Evolutionary conservation across 805 yeast species (phyloP).

Genomic region (Danielia oregonensis): DNA sequence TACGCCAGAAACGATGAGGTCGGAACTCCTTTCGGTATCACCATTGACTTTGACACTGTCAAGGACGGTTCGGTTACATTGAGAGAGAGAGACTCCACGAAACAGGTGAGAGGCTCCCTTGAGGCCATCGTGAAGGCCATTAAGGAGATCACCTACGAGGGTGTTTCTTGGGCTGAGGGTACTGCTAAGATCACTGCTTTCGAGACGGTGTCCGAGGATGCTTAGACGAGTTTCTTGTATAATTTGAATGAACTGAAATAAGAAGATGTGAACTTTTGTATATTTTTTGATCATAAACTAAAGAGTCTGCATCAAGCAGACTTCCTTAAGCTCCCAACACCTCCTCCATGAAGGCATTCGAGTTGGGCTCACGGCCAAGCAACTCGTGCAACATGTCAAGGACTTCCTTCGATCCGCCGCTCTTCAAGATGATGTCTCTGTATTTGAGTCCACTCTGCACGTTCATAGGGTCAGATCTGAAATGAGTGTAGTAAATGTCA

Average conservation of each 20-base stretch:
- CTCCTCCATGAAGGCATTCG: slow-evolving; percentile 69
- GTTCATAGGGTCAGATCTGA: slow-evolving; percentile 65
- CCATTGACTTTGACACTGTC: slow-evolving; percentile 91
- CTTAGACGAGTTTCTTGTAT: not conserved
- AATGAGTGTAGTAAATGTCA: slow-evolving; percentile 72
- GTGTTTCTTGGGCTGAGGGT: slow-evolving; percentile 81
- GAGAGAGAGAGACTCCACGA: slow-evolving; percentile 96
- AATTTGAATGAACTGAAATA: not conserved
- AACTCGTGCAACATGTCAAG: slow-evolving; percentile 60
- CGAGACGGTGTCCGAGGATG: slow-evolving; percentile 35
- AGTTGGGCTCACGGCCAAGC: slow-evolving; percentile 72
- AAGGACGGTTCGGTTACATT: slow-evolving; percentile 86
- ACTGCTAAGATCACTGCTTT: slow-evolving; percentile 69
- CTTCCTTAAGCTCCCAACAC: slow-evolving; percentile 27
- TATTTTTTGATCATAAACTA: not conserved
- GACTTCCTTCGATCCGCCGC: slow-evolving; percentile 74
- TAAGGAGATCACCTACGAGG: slow-evolving; percentile 68
- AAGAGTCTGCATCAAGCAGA: not conserved
- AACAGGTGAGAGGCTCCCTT: slow-evolving; percentile 90
- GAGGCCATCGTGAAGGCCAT: slow-evolving; percentile 70
- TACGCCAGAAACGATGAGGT: slow-evolving; percentile 97
- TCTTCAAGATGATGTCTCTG: slow-evolving; percentile 62
- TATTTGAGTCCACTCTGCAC: slow-evolving; percentile 58
- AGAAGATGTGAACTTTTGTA: no score
- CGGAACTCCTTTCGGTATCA: slow-evolving; percentile 98